Conservation (phyloP, 2,329 filamentous ascomycete genomes). For the Pyricularia sp. region DNA sequence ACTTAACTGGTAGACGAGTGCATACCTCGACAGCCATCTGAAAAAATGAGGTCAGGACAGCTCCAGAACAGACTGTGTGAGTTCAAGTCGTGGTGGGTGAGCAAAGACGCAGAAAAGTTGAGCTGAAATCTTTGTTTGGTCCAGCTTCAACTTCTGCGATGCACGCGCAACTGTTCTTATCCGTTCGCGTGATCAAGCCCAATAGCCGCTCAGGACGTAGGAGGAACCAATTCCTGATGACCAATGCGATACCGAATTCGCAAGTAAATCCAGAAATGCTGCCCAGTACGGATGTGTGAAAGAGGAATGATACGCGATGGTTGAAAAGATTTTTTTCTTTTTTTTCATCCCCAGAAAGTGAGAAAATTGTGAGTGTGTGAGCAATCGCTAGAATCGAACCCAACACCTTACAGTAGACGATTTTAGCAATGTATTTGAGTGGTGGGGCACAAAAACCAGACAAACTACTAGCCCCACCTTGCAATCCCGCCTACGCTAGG, state of each 20-base stretch:
- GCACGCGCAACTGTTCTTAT: not conserved
- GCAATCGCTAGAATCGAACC: slow-evolving; percentile 1
- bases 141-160: not conserved
- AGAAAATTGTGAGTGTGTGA: not conserved
- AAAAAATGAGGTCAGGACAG: not conserved
- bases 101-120: not conserved
- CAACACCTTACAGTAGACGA: not conserved
- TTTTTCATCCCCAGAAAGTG: not conserved
- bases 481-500: not conserved
- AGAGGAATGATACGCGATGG: not conserved
- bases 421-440: not conserved
- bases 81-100: not conserved
- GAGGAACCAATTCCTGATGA: not conserved
- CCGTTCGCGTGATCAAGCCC: not conserved
- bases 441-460: not conserved
- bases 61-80: not conserved
- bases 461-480: not conserved
- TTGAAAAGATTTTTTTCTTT: not conserved
- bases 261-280: not conserved
- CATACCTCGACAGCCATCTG: not conserved
- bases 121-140: not conserved
- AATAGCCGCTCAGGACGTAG: not conserved
- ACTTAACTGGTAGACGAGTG: not conserved
- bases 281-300: not conserved
- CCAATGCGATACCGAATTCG: not conserved